Evolutionary conservation across 768 basidiomycete genomes (phyloP).

Genomic region (Leucocoprinus leucothites): DNA sequence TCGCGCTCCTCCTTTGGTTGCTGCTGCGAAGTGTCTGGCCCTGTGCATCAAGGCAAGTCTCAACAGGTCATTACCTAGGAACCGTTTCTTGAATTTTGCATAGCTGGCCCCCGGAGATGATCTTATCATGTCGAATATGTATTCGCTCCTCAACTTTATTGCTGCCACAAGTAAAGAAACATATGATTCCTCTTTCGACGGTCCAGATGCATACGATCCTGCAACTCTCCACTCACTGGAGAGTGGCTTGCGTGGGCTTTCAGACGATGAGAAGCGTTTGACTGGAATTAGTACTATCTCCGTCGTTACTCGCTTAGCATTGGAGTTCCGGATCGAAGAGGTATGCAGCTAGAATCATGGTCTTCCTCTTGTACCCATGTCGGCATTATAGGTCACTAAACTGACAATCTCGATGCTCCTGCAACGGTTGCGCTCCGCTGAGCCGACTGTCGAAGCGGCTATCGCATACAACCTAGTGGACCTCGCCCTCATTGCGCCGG

Average conservation of each 20-base stretch:
- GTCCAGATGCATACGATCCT: slow-evolving; percentile 44
- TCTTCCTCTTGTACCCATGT: not conserved
- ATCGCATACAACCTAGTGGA: slow-evolving; percentile 92
- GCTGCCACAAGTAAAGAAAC: slow-evolving; percentile 80
- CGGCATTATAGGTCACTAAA: slow-evolving; percentile 59
- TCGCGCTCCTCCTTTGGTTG: slow-evolving; percentile 71
- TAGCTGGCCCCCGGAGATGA: slow-evolving; percentile 86
- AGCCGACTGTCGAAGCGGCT: slow-evolving; percentile 85
- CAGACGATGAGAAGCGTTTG: slow-evolving; percentile 81
- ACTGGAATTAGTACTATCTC: slow-evolving; percentile 91
- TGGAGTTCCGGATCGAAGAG: slow-evolving; percentile 86
- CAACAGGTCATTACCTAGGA: not conserved
- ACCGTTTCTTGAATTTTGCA: slow-evolving; percentile 5
- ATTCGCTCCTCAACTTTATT: slow-evolving; percentile 92
- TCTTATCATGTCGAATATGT: slow-evolving; percentile 92
- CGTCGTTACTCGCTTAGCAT: slow-evolving; percentile 81
- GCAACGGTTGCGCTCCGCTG: slow-evolving; percentile 80
- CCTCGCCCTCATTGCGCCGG: slow-evolving; percentile 76
- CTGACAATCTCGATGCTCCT: slow-evolving; percentile 91
- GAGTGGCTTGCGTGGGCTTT: slow-evolving; percentile 58
- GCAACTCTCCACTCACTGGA: slow-evolving; percentile 57
- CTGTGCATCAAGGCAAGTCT: slow-evolving; percentile 75
- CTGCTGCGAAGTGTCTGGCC: slow-evolving; percentile 88
- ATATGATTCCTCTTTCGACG: slow-evolving; percentile 45
- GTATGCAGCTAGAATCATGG: slow-evolving; percentile 30